Evolutionary conservation across 73 alveolate genomes (phyloP).

Genomic region (Tetrahymena elliotti): DNA sequence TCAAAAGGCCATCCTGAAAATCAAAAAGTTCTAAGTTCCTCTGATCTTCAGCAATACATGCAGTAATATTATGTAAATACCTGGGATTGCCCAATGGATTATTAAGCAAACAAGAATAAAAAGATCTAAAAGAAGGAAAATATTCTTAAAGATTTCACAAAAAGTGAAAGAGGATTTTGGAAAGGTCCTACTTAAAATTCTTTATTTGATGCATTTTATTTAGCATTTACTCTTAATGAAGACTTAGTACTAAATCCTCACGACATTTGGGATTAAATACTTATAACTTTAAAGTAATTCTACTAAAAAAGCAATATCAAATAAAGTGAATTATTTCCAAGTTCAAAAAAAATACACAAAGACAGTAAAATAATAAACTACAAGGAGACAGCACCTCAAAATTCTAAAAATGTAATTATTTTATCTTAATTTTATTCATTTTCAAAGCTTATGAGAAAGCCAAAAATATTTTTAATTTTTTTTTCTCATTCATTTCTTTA

Average conservation of each 20-base stretch:
- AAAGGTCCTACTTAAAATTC: background rate
- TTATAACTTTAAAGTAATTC: background rate
- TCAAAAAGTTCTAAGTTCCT: background rate
- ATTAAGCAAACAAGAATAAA: background rate
- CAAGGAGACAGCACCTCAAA: background rate
- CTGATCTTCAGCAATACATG: background rate
- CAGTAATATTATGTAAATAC: background rate
- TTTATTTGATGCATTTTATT: background rate
- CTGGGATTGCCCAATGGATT: background rate
- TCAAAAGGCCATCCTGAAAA: background rate
- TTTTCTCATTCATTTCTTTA: no score
- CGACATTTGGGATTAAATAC: background rate
- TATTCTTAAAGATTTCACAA: background rate
- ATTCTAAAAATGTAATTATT: background rate
- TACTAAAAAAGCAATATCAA: background rate
- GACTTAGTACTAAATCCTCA: background rate
- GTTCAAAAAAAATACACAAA: background rate
- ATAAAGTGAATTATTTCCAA: background rate
- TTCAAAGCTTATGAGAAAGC: no score
- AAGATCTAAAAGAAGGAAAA: background rate
- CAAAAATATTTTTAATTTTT: no score
- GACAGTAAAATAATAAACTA: background rate
- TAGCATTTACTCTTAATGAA: background rate
- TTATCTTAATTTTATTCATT: background rate
- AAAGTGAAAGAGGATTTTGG: background rate